Evolutionary conservation across 371 early-diverging fungal genomes (phyloP).

Genomic region (Umbelopsis sp.): DNA sequence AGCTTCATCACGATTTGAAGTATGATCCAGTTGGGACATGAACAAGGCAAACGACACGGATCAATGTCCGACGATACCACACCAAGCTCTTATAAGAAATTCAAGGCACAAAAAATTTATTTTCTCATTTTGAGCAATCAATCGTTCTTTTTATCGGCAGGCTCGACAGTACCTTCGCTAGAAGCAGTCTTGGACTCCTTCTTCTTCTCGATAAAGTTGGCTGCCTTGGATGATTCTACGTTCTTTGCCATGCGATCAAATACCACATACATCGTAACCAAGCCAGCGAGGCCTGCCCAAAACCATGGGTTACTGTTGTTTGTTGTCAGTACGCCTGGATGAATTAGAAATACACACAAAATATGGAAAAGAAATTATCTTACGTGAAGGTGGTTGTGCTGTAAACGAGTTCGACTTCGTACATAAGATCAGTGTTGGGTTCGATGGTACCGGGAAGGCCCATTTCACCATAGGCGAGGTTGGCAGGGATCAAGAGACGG

Average conservation of each 20-base stretch:
- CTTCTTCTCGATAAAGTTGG: slow-evolving; percentile 30
- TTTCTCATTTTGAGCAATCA: neutral
- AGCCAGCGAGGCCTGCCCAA: slow-evolving; percentile 27
- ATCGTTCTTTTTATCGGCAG: slow-evolving; percentile 9
- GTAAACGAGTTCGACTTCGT: slow-evolving; percentile 41
- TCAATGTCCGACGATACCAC: slow-evolving; percentile 1
- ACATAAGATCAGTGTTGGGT: slow-evolving; percentile 41
- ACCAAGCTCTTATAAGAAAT: slow-evolving; percentile 10
- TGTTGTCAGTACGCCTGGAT: neutral
- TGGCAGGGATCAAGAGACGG: slow-evolving; percentile 63
- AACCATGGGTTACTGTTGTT: slow-evolving; percentile 45
- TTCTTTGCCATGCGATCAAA: slow-evolving; percentile 24
- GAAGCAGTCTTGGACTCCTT: slow-evolving; percentile 19
- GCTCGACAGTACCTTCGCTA: neutral
- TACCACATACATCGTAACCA: slow-evolving; percentile 21
- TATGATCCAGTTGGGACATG: slow-evolving; percentile 16
- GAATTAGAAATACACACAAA: neutral
- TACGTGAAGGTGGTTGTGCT: slow-evolving; percentile 39
- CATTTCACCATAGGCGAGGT: slow-evolving; percentile 45
- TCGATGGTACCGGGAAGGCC: slow-evolving; percentile 33
- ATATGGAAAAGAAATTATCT: neutral
- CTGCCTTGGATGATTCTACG: slow-evolving; percentile 28
- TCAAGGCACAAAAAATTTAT: neutral
- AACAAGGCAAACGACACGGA: neutral
- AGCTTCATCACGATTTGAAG: slow-evolving; percentile 3